Evolutionary conservation across 1,139 yeast genomes (phyloP).

Genomic region (Kazachstania sp.): DNA sequence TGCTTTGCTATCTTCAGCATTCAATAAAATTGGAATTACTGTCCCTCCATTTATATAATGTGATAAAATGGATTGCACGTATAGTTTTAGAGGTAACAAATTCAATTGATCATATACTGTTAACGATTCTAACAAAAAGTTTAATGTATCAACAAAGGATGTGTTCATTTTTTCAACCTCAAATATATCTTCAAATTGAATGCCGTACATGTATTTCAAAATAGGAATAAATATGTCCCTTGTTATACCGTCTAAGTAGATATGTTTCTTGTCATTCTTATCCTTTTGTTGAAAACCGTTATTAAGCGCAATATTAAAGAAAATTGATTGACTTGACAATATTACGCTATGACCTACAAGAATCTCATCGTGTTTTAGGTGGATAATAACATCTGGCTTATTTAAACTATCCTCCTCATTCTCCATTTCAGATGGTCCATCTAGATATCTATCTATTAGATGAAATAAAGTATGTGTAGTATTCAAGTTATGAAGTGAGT

Average conservation of each 20-base stretch:
- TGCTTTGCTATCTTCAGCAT: constrained; percentile 47
- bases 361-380: constrained; percentile 14
- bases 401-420: no score
- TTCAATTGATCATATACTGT: constrained; percentile 59
- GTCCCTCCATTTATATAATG: constrained; percentile 60
- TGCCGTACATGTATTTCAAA: constrained; percentile 52
- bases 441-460: neutral
- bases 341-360: constrained; percentile 40
- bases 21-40: constrained; percentile 47
- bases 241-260: constrained; percentile 42
- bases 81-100: constrained; percentile 48
- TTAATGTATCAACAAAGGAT: constrained; percentile 37
- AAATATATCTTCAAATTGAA: constrained; percentile 37
- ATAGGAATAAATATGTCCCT: constrained; percentile 42
- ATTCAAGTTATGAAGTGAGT: constrained; percentile 11
- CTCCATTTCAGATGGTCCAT: neutral
- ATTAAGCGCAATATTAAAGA: constrained; percentile 53
- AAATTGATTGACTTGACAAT: constrained; percentile 49
- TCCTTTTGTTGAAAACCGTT: constrained; percentile 40
- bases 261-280: constrained; percentile 9
- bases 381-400: constrained; percentile 17
- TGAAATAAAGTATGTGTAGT: neutral
- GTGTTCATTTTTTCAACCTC: constrained; percentile 24
- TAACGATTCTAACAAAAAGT: constrained; percentile 50
- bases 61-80: constrained; percentile 54